Base-by-base conservation (phyloP, 2,329 filamentous ascomycete species). In the Allantophomopsis lycopodina region DNA sequence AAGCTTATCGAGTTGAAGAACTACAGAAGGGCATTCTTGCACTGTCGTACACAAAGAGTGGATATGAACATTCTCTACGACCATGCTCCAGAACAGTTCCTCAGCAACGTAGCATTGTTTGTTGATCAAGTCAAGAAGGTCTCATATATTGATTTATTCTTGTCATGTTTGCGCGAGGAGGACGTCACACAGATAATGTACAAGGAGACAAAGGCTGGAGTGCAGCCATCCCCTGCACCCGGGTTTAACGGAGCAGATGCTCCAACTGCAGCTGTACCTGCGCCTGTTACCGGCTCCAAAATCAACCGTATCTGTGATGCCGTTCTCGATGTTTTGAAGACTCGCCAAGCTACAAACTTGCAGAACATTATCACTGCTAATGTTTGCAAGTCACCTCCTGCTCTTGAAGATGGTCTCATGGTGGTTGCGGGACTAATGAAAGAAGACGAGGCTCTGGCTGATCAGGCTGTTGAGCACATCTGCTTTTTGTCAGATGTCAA, bases 51-150 rank as follows among this genome's bases (percentile, higher is more conserved):
- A 16, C 93, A 98, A 56, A 76, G 93, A 49, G 91, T 98, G 1
- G 91, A 98, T 54, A 88, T 96, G 82, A 98, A 98, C 54, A 89
- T 98, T 44, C 66, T 98, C 2, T 89, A 94, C 53, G 91, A 98
- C 54, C 85, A 96, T 60, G 77, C 78, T n/a, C 86, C 89, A 0
- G 69, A 78, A 31, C 83, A 93, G 48, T 95, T 98, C 55, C 69
- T 95, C 56, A 64, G 70, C 4, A 83, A 79, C 47, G 73, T 94
- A 10, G 67, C 69, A 1, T 59, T 83, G 1, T 94, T 98, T 52
- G 66, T 96, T 23, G 77, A 86, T 14, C 88, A 98, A 56, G 68
- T 98, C 32, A 77, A 80, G 49, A 87, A 84, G 46, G 68, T 83
- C 11, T 74, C 87, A 31, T 82, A 85, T 46, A 80, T 96, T 44